phyloP scores from a whole-genome alignment of 2,329 filamentous ascomycete species.

The Xylariaceae sp. region DNA sequence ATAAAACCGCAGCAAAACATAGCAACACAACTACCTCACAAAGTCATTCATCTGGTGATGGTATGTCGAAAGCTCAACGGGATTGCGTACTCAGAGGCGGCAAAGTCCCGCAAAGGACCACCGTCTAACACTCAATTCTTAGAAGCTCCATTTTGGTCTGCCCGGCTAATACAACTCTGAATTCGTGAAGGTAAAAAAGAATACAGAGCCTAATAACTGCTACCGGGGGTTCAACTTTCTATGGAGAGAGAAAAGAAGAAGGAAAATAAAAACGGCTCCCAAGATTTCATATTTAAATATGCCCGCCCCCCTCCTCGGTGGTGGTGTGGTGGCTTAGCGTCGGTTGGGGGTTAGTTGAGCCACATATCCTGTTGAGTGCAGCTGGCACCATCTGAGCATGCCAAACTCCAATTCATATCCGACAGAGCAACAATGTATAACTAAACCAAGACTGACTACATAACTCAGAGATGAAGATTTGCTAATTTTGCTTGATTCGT shows the following conservation, averaged over 20 bases:
- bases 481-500: no score
- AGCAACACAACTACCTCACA: no score
- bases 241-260: slow-evolving; percentile 33
- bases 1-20: not conserved
- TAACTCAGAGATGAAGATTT: no score
- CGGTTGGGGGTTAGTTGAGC: no score
- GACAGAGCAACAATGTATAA: no score
- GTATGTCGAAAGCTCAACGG: slow-evolving; percentile 48
- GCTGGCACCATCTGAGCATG: no score
- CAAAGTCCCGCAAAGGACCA: slow-evolving; percentile 18
- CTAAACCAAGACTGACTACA: no score
- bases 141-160: slow-evolving; percentile 57
- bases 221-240: slow-evolving; percentile 56
- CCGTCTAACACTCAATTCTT: slow-evolving; percentile 60
- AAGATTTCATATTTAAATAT: slow-evolving; percentile 12
- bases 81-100: slow-evolving; percentile 51
- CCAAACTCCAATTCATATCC: no score
- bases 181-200: slow-evolving; percentile 37
- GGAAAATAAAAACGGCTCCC: slow-evolving; percentile 9
- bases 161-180: slow-evolving; percentile 57
- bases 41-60: not conserved
- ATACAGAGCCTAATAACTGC: slow-evolving; percentile 53
- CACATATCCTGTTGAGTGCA: no score
- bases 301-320: not conserved
- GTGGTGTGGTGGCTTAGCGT: not conserved